Conservation (phyloP, 345 rosid species). For the Camelina hispida region DNA sequence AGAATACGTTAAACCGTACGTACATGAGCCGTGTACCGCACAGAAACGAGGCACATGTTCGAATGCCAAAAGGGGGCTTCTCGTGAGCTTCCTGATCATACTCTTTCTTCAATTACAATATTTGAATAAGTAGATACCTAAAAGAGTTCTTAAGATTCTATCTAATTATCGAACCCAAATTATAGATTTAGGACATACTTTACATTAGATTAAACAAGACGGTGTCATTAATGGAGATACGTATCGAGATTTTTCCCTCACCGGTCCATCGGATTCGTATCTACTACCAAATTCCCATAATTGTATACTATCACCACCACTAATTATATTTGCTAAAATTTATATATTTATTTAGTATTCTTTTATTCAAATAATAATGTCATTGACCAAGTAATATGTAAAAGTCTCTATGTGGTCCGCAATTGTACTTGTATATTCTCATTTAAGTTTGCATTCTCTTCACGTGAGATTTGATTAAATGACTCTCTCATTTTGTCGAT, state of each 20-base stretch:
- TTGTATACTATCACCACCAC: conserved; percentile 5
- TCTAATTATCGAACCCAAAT: conserved; percentile 11
- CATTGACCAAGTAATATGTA: conserved; percentile 19
- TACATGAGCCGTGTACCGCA: conserved; percentile 31
- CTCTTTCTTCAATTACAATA: conserved; percentile 8
- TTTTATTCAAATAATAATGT: background rate
- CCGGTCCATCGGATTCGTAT: conserved; percentile 54
- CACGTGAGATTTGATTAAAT: conserved; percentile 27
- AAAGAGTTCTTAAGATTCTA: conserved; percentile 1
- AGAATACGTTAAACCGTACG: background rate
- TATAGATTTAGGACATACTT: conserved; percentile 23
- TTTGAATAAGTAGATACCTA: background rate
- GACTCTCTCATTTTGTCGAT: conserved; percentile 6
- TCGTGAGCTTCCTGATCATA: conserved; percentile 47
- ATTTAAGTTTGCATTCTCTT: conserved; percentile 3
- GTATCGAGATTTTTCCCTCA: conserved; percentile 44
- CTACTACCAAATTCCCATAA: conserved; percentile 48
- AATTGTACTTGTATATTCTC: conserved; percentile 19
- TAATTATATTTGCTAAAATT: conserved; percentile 4
- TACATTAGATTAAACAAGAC: conserved; percentile 6
- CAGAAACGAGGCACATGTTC: conserved; percentile 44
- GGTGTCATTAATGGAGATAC: conserved; percentile 40
- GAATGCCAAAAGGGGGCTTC: conserved; percentile 40
- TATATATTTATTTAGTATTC: background rate
- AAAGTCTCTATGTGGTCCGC: background rate